Percentiles rank a stretch among this genome's conserved stretches.
Evolutionary conservation across 352 stramenopile species (phyloP).

Genomic region (Phytophthora pistaciae): DNA sequence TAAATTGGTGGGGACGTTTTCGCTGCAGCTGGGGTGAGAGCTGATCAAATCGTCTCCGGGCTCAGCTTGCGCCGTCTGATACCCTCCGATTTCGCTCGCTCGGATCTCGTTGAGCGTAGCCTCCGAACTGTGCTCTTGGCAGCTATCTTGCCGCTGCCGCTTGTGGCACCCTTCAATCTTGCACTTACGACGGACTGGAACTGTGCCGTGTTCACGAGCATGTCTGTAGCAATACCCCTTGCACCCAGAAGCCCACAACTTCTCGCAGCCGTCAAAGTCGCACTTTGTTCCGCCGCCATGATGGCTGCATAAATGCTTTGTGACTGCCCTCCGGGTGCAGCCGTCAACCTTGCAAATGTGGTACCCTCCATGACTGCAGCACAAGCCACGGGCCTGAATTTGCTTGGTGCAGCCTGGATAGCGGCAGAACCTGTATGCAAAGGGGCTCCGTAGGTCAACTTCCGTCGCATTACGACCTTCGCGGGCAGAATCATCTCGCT

Average conservation of each 20-base stretch:
- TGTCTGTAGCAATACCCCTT: constrained; percentile 16
- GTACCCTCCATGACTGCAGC: constrained; percentile 14
- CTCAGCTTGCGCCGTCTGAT: background rate
- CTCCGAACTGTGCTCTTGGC: background rate
- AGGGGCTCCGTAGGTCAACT: background rate
- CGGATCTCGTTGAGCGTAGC: background rate
- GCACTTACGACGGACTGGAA: background rate
- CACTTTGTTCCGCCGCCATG: constrained; percentile 14
- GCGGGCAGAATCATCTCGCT: background rate
- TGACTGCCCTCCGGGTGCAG: constrained; percentile 2
- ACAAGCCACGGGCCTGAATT: constrained; percentile 5
- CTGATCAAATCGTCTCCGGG: background rate
- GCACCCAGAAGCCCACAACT: background rate
- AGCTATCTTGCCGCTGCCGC: background rate
- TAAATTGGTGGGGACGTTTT: background rate
- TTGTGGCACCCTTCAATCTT: background rate
- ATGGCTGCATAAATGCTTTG: constrained; percentile 5
- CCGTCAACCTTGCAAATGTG: constrained; percentile 18
- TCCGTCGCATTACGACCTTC: background rate
- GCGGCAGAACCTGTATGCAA: background rate
- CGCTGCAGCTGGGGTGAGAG: background rate
- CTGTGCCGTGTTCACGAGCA: constrained; percentile 3
- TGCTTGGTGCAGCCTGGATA: constrained; percentile 12
- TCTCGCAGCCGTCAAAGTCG: constrained; percentile 6
- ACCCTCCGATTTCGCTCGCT: background rate